A percentile compares a stretch with the other conserved stretches of the same genome.
These are phyloP conservation scores for Magnusiomyces fungicola DNA, from an alignment of 1,139 yeast species.

Conservation along the genomic window DNA sequence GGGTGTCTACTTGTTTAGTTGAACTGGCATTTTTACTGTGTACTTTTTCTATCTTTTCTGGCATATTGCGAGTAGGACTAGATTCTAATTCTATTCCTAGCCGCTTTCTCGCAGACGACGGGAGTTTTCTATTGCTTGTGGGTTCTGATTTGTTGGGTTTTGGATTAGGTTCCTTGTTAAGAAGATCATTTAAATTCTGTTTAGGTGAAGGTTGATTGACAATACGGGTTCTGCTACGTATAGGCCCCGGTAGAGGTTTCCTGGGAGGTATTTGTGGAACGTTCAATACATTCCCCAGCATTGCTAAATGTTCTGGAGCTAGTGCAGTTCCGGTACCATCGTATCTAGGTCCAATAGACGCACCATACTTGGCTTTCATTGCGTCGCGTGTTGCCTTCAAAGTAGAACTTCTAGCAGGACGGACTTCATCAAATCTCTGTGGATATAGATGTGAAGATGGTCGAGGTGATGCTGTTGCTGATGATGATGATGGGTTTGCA, in stretches of 20 bases:
- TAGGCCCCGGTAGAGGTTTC: too few species aligned
- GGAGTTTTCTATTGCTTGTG: not conserved
- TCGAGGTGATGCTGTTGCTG: too few species aligned
- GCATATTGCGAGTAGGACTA: too few species aligned
- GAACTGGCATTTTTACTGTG: too few species aligned
- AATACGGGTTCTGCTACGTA: too few species aligned
- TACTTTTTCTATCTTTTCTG: too few species aligned
- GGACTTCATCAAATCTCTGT: not conserved
- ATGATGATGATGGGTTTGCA: too few species aligned
- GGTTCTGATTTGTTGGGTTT: not conserved
- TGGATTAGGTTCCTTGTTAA: not conserved
- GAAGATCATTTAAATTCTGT: too few species aligned
- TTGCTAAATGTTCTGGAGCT: constrained; percentile 9
- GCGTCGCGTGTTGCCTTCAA: not conserved
- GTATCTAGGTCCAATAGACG: constrained; percentile 12
- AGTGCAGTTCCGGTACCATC: constrained; percentile 13
- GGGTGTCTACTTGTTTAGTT: not conserved
- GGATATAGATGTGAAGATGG: constrained; percentile 1
- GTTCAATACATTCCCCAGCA: not conserved
- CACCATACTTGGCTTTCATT: constrained; percentile 13
- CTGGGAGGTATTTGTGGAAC: too few species aligned
- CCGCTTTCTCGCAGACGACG: constrained; percentile 1
- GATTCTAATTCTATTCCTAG: too few species aligned
- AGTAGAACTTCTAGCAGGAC: not conserved
- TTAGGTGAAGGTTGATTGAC: too few species aligned